phyloP scores from a whole-genome alignment of 495 filamentous ascomycete species.

The Penicillium cosmopolitanum region DNA sequence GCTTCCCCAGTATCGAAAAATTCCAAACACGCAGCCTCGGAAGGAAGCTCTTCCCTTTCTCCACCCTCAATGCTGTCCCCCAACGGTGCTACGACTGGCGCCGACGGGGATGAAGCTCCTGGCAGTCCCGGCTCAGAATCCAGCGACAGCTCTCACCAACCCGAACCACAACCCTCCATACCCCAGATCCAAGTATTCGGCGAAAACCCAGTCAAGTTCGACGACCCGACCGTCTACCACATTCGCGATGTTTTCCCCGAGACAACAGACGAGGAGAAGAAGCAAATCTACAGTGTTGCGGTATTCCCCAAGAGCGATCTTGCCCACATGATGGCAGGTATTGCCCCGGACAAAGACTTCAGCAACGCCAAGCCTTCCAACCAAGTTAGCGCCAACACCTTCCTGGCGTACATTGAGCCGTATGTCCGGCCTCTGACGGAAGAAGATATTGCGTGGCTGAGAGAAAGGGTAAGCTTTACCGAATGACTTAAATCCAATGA shows the following conservation, averaged over 20 bases:
- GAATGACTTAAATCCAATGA: background rate
- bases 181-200: conserved; percentile 84
- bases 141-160: conserved; percentile 71
- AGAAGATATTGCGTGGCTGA: conserved; percentile 91
- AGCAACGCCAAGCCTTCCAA: conserved; percentile 91
- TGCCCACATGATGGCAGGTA: conserved; percentile 80
- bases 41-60: conserved; percentile 62
- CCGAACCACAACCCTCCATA: conserved; percentile 73
- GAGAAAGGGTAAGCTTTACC: conserved; percentile 64
- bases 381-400: conserved; percentile 90
- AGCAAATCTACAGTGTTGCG: conserved; percentile 84
- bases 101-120: conserved; percentile 45
- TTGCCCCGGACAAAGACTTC: conserved; percentile 90
- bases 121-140: conserved; percentile 60
- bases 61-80: conserved; percentile 57
- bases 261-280: conserved; percentile 81
- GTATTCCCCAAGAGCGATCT: conserved; percentile 81
- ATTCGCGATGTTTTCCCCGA: conserved; percentile 72
- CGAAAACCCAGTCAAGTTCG: conserved; percentile 86
- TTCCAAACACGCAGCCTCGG: conserved; percentile 57
- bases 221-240: conserved; percentile 93
- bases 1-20: conserved; percentile 52
- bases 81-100: conserved; percentile 54
- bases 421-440: conserved; percentile 90
- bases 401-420: conserved; percentile 84